phyloP scores from a whole-genome alignment of 306 rosid genomes.

The Pyrus bretschneideri region DNA sequence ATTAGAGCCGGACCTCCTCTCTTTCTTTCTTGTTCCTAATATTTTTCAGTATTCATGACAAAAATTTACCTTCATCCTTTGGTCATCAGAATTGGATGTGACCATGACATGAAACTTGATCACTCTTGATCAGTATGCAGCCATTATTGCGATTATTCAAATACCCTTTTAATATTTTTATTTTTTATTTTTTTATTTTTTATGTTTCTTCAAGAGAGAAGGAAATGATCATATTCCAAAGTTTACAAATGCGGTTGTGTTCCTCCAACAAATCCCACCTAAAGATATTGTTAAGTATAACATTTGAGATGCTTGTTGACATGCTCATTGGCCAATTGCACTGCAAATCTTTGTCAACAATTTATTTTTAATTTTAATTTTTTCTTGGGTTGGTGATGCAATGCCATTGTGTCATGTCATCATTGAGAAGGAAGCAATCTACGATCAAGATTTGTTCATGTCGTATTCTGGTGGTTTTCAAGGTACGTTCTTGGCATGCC shows the following conservation, averaged over 20 bases:
- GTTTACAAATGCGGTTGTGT: not conserved
- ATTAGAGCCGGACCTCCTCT: not conserved
- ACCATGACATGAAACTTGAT: constrained; percentile 29
- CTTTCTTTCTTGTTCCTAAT: not conserved
- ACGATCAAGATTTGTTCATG: too few species aligned
- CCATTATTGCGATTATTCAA: constrained; percentile 32
- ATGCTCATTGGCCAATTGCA: constrained; percentile 2
- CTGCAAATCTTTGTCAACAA: not conserved
- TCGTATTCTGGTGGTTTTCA: too few species aligned
- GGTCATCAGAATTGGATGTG: constrained; percentile 19
- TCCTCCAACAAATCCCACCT: not conserved
- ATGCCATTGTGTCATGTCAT: too few species aligned
- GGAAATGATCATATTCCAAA: constrained; percentile 7
- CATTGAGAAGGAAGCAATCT: too few species aligned
- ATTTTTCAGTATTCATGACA: not conserved
- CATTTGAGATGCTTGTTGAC: not conserved
- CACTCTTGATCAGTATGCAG: constrained; percentile 4
- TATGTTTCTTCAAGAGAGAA: not conserved
- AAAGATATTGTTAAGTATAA: not conserved
- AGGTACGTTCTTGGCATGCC: too few species aligned
- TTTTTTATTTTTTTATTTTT: too few species aligned
- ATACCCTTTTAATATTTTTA: constrained; percentile 2
- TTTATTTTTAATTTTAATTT: not conserved
- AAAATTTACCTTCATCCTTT: not conserved
- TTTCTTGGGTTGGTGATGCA: too few species aligned